phyloP scores from a whole-genome alignment of 192 early-diverging fungal genomes.

The Phlyctochytrium planicorne region DNA sequence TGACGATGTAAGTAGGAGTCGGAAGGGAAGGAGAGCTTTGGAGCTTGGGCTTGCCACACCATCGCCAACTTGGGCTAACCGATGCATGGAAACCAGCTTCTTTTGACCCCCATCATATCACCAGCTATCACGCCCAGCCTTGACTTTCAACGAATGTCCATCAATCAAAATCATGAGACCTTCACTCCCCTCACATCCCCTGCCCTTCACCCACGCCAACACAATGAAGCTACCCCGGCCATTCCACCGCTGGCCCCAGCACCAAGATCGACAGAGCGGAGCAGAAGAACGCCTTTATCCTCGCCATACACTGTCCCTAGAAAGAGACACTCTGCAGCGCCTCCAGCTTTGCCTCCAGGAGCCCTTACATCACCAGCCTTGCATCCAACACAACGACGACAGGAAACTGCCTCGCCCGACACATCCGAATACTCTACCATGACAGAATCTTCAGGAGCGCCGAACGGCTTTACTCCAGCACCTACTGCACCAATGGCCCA shows the following conservation, averaged over 20 bases:
- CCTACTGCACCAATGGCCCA: no score
- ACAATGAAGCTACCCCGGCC: conserved; percentile 15
- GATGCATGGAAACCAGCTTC: no score
- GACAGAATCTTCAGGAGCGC: neutral
- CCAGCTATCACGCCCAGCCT: conserved; percentile 67
- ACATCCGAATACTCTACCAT: neutral
- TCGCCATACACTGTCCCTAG: conserved; percentile 32
- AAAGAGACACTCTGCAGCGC: neutral
- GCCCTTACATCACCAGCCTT: neutral
- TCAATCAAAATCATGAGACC: conserved; percentile 30
- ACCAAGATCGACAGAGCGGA: conserved; percentile 12
- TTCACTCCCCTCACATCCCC: conserved; percentile 70
- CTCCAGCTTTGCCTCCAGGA: neutral
- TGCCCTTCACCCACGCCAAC: conserved; percentile 47
- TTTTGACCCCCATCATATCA: conserved; percentile 67
- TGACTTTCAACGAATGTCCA: conserved; percentile 43
- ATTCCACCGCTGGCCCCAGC: conserved; percentile 11
- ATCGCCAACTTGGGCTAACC: no score
- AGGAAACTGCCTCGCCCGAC: neutral
- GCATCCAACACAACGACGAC: neutral
- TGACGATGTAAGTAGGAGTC: conserved; percentile 4
- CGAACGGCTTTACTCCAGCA: neutral
- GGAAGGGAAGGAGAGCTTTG: neutral
- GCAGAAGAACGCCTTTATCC: conserved; percentile 32
- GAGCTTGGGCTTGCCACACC: neutral